Evolutionary conservation across 768 basidiomycete species (phyloP), one percentile per base, ranked within the genome.

Genomic region (Sistotremastrum niveocremeum): DNA sequence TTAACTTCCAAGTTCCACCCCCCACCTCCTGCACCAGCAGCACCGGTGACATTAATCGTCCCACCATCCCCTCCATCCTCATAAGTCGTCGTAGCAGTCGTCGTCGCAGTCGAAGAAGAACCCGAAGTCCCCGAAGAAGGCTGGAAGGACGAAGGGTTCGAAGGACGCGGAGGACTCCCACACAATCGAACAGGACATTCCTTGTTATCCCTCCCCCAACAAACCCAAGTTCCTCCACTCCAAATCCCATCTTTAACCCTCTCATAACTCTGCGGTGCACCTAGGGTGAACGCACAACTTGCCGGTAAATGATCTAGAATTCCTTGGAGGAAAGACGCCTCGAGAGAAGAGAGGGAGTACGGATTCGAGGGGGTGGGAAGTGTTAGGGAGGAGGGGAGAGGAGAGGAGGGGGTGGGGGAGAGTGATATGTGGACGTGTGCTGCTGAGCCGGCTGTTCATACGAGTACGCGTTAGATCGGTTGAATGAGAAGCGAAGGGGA

Each of bases 351-450:
- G 12, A 76, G 59, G 10, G 59, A 46, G 50, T 53, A 61, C 39
- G 55, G 11, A 20, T 31, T 20, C 20, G 20, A 47, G 40, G 29
- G 54, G 48, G 40, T 51, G 47, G 45, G 37, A n/a, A 20, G 29
- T 8, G 12, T 34, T 30, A 5, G 42, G 4, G 42, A n/a, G 32
- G 46, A 47, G 2, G 7, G 43, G 12, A n/a, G 48, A 43, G 49
- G 54, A 20, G 20, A 49, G 4, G 31, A 43, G 41, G 7, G 49
- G 6, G 52, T 36, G 9, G 60, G 50, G 2, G 69, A 60, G 50
- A 84, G 62, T 0, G 82, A 85, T 38, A 86, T 66, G 52, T 85
- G 79, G 4, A 71, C 62, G 52, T 85, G 84, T 1, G 79, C 65
- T 5, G 69, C 73, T 42, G 60, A 75, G 7, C 80, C 81, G 37